Evolutionary conservation across 1,139 yeast species (phyloP).

Genomic region (Dujonia santamariae): DNA sequence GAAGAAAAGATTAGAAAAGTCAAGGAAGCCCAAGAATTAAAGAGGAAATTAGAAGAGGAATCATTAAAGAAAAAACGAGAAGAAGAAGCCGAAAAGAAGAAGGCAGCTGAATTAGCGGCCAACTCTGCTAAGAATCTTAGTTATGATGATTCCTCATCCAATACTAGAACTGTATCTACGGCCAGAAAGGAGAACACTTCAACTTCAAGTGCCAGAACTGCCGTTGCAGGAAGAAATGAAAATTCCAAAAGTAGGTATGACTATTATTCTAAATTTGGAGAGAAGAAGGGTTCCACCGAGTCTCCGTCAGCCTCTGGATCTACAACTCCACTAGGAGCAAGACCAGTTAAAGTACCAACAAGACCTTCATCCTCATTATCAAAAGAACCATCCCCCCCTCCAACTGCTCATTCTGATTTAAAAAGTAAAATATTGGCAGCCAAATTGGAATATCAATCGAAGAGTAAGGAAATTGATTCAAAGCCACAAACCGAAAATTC

Average conservation of each 20-base stretch:
- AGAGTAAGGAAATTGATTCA: slow-evolving; percentile 4
- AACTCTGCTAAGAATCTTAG: slow-evolving; percentile 4
- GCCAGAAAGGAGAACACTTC: slow-evolving; percentile 7
- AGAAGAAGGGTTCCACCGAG: not conserved
- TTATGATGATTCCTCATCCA: slow-evolving; percentile 8
- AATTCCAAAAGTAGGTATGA: slow-evolving; percentile 20
- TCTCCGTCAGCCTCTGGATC: not conserved
- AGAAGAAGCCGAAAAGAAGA: slow-evolving; percentile 15
- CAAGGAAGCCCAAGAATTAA: slow-evolving; percentile 17
- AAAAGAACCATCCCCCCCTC: slow-evolving; percentile 6
- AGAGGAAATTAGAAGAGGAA: slow-evolving; percentile 16
- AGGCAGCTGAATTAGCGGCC: slow-evolving; percentile 11
- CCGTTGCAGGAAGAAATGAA: slow-evolving; percentile 1
- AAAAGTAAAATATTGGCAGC: slow-evolving; percentile 20
- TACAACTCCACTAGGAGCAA: no score
- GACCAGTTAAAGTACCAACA: no score
- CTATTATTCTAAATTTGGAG: slow-evolving; percentile 28
- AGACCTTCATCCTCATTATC: slow-evolving; percentile 5
- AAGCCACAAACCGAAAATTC: not conserved
- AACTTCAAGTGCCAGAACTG: slow-evolving; percentile 5
- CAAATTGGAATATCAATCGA: slow-evolving; percentile 18
- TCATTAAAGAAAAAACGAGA: slow-evolving; percentile 21
- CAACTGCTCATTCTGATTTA: slow-evolving; percentile 4
- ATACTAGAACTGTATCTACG: slow-evolving; percentile 9
- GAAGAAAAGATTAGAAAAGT: slow-evolving; percentile 13